Evolutionary conservation across 306 rosid species (phyloP), one percentile per base, ranked within the genome.

Genomic region (Cucurbita pepo): DNA sequence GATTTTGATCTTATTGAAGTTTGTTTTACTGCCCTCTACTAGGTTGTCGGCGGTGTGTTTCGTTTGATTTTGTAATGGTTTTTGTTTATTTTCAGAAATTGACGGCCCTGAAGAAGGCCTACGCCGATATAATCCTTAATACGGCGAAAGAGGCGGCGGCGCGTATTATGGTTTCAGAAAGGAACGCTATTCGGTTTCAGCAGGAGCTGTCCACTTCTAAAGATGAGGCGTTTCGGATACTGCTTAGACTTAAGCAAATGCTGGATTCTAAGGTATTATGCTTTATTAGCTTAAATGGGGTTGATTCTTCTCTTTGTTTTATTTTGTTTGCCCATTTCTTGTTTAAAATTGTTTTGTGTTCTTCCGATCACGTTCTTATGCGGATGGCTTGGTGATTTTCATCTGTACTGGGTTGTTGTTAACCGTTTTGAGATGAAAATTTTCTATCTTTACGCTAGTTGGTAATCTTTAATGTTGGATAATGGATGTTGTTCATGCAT

Each of bases 131-230:
- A 67, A 88, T 91, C 10, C 90, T 91, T 5, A 85, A 91, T 73
- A 88, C 92, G 63, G 95, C 95, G 10, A 91, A 91, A 78, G 95
- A 91, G 51, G 89, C 97, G 10, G 97, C 95, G 66, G 89, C 89
- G 61, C 86, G 97, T 4, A 82, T 91, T 52, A 78, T 88, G 87
- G 83, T 76, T 10, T 88, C 97, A 11, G 97, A 91, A 86, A 85
- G 80, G 64, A 88, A 82, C 77, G 86, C 90, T 13, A 36, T 73
- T 60, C 85, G 81, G 62, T 80, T 80, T 56, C 92, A 91, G 50
- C 77, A 76, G 54, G 97, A 91, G 80, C 82, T 91, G 66, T 69
- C 74, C 71, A 69, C 79, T 8, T 74, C 88, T 25, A 88, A 91
- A 77, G 90, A 87, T 0, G 89, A 88, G 77, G 84, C 90, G 10